Evolutionary conservation across 139 green algal genomes (phyloP).

Genomic region (Micractinium conductrix): DNA sequence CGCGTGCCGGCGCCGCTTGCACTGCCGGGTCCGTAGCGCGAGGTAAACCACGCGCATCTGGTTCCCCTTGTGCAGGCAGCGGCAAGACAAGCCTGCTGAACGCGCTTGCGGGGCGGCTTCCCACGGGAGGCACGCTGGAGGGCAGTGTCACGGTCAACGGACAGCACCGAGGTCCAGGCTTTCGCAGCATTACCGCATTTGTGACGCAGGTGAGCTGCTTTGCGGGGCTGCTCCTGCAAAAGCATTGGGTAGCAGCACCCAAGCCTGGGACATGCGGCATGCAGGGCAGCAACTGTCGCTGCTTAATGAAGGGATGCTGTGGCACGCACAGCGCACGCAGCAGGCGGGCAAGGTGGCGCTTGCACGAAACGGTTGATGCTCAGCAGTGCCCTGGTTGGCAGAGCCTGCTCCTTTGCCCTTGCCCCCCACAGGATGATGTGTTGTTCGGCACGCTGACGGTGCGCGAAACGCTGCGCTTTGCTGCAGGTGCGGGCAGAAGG

Average conservation of each 20-base stretch:
- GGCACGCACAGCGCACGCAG: no score
- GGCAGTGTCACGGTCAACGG: background rate
- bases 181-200: constrained; percentile 15
- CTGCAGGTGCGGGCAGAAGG: constrained; percentile 38
- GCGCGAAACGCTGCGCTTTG: constrained; percentile 66
- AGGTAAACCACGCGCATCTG: no score
- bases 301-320: no score
- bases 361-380: background rate
- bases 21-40: background rate
- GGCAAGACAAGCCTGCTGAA: constrained; percentile 47
- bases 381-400: no score
- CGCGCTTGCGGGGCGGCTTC: constrained; percentile 38
- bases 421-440: constrained; percentile 56
- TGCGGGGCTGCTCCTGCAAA: background rate
- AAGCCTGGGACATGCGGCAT: no score
- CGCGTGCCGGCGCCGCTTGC: background rate
- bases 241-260: no score
- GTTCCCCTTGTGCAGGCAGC: constrained; percentile 24
- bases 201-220: background rate
- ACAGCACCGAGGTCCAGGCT: background rate
- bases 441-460: constrained; percentile 69
- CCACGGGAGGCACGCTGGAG: background rate
- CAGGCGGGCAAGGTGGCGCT: background rate
- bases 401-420: background rate
- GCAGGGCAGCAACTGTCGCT: no score